These are phyloP conservation scores for Pestalotiopsis sp. DNA, from an alignment of 2,329 filamentous ascomycete genomes.

Conservation along the genomic window DNA sequence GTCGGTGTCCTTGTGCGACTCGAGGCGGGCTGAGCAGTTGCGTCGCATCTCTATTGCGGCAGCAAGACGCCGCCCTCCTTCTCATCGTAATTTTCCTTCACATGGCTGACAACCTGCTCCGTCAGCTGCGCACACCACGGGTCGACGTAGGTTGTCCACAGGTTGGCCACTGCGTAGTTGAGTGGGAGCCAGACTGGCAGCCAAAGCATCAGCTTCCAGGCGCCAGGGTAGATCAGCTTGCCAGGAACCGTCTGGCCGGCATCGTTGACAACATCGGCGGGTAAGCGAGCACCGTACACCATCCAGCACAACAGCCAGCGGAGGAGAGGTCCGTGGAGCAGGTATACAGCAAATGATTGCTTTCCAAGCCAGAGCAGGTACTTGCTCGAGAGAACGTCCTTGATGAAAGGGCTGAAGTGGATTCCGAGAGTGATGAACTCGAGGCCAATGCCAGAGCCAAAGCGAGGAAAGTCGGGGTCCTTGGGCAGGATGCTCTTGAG, in stretches of 20 bases:
- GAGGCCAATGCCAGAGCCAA: constrained; percentile 36
- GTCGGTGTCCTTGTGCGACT: neutral
- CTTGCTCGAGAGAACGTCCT: constrained; percentile 52
- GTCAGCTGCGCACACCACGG: constrained; percentile 48
- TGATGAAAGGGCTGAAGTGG: constrained; percentile 38
- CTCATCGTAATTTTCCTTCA: constrained; percentile 31
- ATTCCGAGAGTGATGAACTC: constrained; percentile 31
- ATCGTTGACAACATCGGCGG: constrained; percentile 35
- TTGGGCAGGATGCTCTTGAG: constrained; percentile 45
- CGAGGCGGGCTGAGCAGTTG: neutral
- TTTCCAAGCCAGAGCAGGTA: constrained; percentile 62
- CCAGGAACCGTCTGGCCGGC: constrained; percentile 35
- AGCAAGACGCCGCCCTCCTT: constrained; percentile 29
- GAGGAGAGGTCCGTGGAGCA: constrained; percentile 62
- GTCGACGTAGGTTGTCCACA: constrained; percentile 56
- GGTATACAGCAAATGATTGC: constrained; percentile 64
- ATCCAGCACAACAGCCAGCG: constrained; percentile 61
- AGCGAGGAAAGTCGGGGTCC: constrained; percentile 45
- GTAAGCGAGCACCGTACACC: constrained; percentile 47
- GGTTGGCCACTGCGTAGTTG: constrained; percentile 44
- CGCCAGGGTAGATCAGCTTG: constrained; percentile 37
- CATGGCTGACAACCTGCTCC: constrained; percentile 34
- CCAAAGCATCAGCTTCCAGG: constrained; percentile 36
- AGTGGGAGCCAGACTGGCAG: constrained; percentile 47
- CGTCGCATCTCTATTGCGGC: constrained; percentile 25